Conservation (phyloP, 2,329 filamentous ascomycete genomes). For the Camillea tinctor region DNA sequence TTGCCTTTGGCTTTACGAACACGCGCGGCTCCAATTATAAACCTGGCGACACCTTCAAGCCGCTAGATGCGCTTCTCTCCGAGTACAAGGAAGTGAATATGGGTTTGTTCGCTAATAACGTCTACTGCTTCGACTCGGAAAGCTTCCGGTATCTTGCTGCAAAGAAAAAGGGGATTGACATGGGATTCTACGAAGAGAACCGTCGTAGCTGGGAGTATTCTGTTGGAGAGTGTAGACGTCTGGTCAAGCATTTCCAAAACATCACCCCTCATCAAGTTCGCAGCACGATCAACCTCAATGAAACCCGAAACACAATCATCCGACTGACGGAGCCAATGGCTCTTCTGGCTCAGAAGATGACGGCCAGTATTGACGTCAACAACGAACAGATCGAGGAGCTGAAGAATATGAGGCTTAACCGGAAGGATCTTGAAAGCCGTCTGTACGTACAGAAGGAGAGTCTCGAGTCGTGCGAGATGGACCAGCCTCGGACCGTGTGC, state of each 20-base stretch:
- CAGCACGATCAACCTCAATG: not conserved
- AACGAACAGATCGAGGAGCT: not conserved
- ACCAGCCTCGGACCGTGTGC: not conserved
- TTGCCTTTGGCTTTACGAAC: conserved; percentile 44
- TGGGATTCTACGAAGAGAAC: conserved; percentile 34
- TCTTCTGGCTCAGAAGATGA: not conserved
- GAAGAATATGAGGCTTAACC: not conserved
- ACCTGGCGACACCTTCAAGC: conserved; percentile 39
- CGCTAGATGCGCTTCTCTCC: conserved; percentile 31
- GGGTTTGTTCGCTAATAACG: conserved; percentile 27
- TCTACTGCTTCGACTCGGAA: conserved; percentile 45
- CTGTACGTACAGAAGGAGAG: not conserved
- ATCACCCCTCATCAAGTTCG: not conserved
- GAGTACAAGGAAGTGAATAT: conserved; percentile 32
- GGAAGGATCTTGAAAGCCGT: not conserved
- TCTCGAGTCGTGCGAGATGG: not conserved
- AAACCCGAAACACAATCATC: not conserved
- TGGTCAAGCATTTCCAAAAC: not conserved
- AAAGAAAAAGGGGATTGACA: conserved; percentile 29
- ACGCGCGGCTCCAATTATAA: conserved; percentile 40
- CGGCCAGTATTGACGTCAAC: not conserved
- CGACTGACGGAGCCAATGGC: not conserved
- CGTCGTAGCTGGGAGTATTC: conserved; percentile 39
- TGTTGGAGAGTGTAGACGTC: conserved; percentile 29
- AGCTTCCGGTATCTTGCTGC: conserved; percentile 43